Conservation (phyloP, 1,139 yeast species). For the Hyphopichia pseudoburtonii region DNA sequence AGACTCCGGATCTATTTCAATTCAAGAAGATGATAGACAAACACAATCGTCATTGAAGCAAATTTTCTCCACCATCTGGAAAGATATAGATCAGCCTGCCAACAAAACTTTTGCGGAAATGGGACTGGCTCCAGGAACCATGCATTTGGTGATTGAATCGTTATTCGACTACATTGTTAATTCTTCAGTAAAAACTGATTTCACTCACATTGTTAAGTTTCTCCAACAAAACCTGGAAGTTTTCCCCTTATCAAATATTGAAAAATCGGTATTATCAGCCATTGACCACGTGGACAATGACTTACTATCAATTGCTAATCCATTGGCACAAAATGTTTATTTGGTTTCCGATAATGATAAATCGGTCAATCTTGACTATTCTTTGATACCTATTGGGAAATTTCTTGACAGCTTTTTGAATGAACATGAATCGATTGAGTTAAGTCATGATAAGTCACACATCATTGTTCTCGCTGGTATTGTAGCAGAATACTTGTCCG, state of each 20-base stretch:
- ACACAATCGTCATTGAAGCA: background rate
- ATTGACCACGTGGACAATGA: conserved; percentile 12
- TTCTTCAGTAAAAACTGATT: conserved; percentile 11
- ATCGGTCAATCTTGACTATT: conserved; percentile 5
- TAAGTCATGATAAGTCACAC: conserved; percentile 4
- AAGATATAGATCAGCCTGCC: conserved; percentile 3
- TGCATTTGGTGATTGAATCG: conserved; percentile 10
- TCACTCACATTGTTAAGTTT: conserved; percentile 14
- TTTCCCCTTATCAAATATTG: conserved; percentile 13
- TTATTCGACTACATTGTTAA: conserved; percentile 17
- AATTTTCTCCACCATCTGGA: conserved; percentile 8
- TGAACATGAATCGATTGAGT: conserved; percentile 4
- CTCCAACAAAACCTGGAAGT: conserved; percentile 10
- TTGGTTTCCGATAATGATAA: conserved; percentile 20
- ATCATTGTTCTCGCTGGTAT: conserved; percentile 11
- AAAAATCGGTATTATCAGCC: conserved; percentile 10
- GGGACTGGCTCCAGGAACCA: conserved; percentile 2
- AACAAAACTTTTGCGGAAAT: conserved; percentile 5
- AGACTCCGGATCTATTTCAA: conserved; percentile 3
- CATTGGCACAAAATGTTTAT: conserved; percentile 41
- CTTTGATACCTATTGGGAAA: conserved; percentile 12
- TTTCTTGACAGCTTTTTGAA: conserved; percentile 11
- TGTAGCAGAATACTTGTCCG: conserved; percentile 29
- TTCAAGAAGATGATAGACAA: background rate
- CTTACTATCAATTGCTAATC: conserved; percentile 44